These are phyloP conservation scores for Yamadazyma oceani DNA, from an alignment of 1,139 yeast species.

Conservation along the genomic window DNA sequence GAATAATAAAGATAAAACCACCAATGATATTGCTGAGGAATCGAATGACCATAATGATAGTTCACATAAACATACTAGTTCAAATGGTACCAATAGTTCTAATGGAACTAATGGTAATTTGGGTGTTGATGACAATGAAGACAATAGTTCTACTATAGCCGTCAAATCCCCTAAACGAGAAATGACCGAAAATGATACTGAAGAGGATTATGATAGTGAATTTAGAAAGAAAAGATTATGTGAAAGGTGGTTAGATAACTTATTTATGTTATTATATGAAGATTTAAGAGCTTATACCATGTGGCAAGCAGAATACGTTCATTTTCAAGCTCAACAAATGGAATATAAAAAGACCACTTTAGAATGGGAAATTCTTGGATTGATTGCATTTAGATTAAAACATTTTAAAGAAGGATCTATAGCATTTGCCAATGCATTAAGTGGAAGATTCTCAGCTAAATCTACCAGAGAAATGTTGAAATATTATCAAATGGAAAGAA, in stretches of 20 bases:
- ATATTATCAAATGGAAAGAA: slow-evolving; percentile 54
- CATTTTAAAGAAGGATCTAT: slow-evolving; percentile 79
- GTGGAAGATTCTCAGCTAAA: slow-evolving; percentile 77
- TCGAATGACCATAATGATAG: slow-evolving; percentile 1
- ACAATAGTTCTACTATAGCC: slow-evolving; percentile 37
- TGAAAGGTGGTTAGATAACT: slow-evolving; percentile 91
- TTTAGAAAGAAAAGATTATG: slow-evolving; percentile 79
- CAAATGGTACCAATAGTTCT: slow-evolving; percentile 16
- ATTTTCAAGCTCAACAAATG: slow-evolving; percentile 67
- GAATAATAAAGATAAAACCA: slow-evolving; percentile 14
- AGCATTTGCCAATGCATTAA: slow-evolving; percentile 77
- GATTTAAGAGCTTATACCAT: slow-evolving; percentile 82
- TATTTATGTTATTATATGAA: slow-evolving; percentile 83
- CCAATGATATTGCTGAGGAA: slow-evolving; percentile 18
- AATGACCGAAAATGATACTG: slow-evolving; percentile 9
- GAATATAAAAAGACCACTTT: slow-evolving; percentile 76
- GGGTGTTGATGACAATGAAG: slow-evolving; percentile 13
- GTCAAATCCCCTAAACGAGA: slow-evolving; percentile 38
- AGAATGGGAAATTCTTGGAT: slow-evolving; percentile 94
- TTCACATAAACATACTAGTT: slow-evolving; percentile 9
- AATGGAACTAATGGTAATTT: slow-evolving; percentile 11
- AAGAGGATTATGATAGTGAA: slow-evolving; percentile 36
- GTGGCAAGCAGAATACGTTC: slow-evolving; percentile 84
- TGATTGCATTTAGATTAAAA: slow-evolving; percentile 74
- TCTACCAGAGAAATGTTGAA: slow-evolving; percentile 75